Evolutionary conservation across 2,329 filamentous ascomycete species (phyloP).

Genomic region (Neofusicoccum ribis): DNA sequence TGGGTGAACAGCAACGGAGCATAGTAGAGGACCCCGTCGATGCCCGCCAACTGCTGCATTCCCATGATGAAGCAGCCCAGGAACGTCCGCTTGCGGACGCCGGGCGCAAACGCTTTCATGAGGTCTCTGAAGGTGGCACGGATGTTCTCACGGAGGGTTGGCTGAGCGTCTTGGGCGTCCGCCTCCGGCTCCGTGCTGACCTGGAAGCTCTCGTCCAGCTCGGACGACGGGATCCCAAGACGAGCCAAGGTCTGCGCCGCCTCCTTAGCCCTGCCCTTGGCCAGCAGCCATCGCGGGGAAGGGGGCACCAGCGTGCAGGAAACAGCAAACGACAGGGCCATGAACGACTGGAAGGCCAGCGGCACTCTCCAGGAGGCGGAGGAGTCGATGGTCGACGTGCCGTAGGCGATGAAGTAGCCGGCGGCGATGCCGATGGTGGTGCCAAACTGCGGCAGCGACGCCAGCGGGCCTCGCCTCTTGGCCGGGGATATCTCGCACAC

Average conservation of each 20-base stretch:
- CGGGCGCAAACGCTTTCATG: conserved; percentile 26
- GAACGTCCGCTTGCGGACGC: conserved; percentile 32
- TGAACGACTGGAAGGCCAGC: conserved; percentile 50
- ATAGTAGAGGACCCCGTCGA: conserved; percentile 65
- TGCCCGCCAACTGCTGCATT: conserved; percentile 62
- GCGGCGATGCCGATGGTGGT: conserved; percentile 52
- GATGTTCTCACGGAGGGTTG: conserved; percentile 36
- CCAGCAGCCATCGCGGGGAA: conserved; percentile 60
- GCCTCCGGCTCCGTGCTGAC: too few species aligned
- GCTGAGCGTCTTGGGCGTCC: not conserved
- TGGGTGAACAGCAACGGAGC: conserved; percentile 61
- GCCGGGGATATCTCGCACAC: conserved; percentile 63
- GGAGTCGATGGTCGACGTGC: conserved; percentile 48
- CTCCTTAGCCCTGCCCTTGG: conserved; percentile 49
- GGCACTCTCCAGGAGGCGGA: conserved; percentile 59
- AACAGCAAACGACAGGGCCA: conserved; percentile 44
- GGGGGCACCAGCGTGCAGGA: conserved; percentile 50
- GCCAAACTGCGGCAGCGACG: conserved; percentile 55
- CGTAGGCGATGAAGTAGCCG: conserved; percentile 64
- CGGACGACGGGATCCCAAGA: conserved; percentile 34
- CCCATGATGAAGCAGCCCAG: conserved; percentile 59
- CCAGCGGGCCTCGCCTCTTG: conserved; percentile 51
- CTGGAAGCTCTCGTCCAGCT: conserved; percentile 15
- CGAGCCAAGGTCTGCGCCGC: conserved; percentile 36
- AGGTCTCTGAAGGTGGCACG: conserved; percentile 26